Evolutionary conservation across 2,329 filamentous ascomycete genomes (phyloP), one percentile per base, ranked within the genome.

Genomic region (Tolypocladium pustulatum): DNA sequence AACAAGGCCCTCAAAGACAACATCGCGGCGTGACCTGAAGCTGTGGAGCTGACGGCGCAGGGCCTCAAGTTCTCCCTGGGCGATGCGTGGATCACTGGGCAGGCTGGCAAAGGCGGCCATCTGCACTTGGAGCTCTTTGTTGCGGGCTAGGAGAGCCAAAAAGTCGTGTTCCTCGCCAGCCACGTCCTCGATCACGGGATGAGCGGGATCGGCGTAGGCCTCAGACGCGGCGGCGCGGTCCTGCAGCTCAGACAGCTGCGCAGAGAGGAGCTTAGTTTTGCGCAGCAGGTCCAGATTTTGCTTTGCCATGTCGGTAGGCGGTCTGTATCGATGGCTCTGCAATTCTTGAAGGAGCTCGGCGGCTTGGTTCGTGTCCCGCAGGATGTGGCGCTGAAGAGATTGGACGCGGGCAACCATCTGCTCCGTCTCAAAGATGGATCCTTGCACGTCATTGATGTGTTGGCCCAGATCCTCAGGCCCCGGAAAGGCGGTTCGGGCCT

Each of bases 271-370:
- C 68, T 90, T 91, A 55, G 87, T 82, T 58, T 80, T 84, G 58
- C 89, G 84, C 63, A 86, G 84, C 72, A 88, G 83, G 56, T 94
- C 87, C 4, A 86, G 78, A n/a, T 91, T 93, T 63, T 87, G 81
- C 63, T 84, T 84, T 13, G 84, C 81, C 4, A 92, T 74, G 61
- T 84, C 77, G 0, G 82, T 67, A 0, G 84, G 72, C 0, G 82
- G 80, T 20, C 81, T 78, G 65, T 83, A 87, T 17, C 70, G 69
- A 8, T 77, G 73, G 17, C 70, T 68, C 30, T 73, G 71, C 4
- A 85, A 68, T 13, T 77, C 72, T 7, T 66, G 61, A 10, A 81
- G 68, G 40, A 83, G 66, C 1, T 62, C 58, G 15, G 72, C 68
- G 15, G 78, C 69, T 4, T 66, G 65, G 15, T 69, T 69, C 1